Conservation (phyloP, 2,329 filamentous ascomycete species). For the Didymella sp. region DNA sequence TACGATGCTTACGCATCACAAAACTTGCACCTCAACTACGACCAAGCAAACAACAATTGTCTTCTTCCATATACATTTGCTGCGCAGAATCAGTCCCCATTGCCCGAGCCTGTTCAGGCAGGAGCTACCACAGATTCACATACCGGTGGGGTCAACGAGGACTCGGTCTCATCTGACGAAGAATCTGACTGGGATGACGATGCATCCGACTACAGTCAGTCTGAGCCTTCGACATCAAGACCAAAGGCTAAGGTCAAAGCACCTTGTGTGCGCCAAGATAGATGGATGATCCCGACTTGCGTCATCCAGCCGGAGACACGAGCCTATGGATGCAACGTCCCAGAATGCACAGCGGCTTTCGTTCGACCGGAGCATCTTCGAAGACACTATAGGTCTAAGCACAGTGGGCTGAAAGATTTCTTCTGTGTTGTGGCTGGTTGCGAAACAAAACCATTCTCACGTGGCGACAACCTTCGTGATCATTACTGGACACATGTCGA, state of each 20-base stretch:
- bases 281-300: conserved; percentile 16
- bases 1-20: conserved; percentile 2
- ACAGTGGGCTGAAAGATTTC: conserved; percentile 8
- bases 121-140: background rate
- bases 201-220: conserved; percentile 3
- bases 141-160: background rate
- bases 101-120: background rate
- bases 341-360: conserved; percentile 19
- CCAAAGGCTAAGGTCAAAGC: background rate
- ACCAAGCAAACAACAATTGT: background rate
- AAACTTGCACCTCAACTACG: background rate
- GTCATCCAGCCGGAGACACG: conserved; percentile 14
- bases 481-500: conserved; percentile 38
- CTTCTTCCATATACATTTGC: background rate
- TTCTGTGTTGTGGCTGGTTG: conserved; percentile 27
- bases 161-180: background rate
- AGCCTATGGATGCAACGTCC: conserved; percentile 17
- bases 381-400: conserved; percentile 33
- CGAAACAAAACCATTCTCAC: conserved; percentile 19
- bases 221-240: background rate
- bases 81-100: background rate
- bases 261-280: conserved; percentile 24
- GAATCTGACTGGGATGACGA: conserved; percentile 11
- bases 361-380: conserved; percentile 33
- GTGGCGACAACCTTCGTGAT: conserved; percentile 34